Percentiles rank a stretch among this genome's conserved stretches.
Evolutionary conservation across 75 land plant species (phyloP).

Genomic region (Gnetum montanum): DNA sequence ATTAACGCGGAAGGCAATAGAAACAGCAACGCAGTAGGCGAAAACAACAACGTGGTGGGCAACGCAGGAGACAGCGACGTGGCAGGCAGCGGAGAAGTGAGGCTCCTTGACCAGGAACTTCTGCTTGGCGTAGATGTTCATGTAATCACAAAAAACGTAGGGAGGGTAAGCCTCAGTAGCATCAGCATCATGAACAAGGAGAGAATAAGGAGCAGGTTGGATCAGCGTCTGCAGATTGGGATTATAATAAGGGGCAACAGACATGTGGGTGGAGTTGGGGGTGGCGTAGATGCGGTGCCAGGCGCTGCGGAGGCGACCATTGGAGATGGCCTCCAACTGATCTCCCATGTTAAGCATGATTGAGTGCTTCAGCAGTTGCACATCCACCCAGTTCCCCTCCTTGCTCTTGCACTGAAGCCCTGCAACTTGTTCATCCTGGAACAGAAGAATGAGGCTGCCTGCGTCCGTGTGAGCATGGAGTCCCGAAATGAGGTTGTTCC

Average conservation of each 20-base stretch:
- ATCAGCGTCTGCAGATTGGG: neutral
- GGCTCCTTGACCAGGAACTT: neutral
- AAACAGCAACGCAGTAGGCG: too few relatives aligned
- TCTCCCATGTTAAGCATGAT: conserved; percentile 18
- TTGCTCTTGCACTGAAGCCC: conserved; percentile 12
- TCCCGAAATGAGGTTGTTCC: neutral
- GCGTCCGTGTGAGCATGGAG: conserved; percentile 11
- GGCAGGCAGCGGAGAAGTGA: too few relatives aligned
- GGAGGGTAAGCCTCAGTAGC: neutral
- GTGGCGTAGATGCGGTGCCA: neutral
- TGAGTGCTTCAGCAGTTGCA: conserved; percentile 8
- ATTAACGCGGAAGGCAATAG: too few relatives aligned
- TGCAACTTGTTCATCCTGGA: conserved; percentile 9
- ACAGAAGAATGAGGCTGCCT: conserved; percentile 11
- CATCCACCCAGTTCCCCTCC: conserved; percentile 16
- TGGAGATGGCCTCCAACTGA: neutral
- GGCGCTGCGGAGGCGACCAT: neutral
- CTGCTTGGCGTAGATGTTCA: neutral
- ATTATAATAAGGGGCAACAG: neutral
- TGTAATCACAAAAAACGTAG: neutral
- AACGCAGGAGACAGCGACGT: too few relatives aligned
- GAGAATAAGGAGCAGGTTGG: too few relatives aligned
- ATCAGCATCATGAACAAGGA: too few relatives aligned
- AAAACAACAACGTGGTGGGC: too few relatives aligned
- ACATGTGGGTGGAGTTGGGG: neutral